Percentiles rank a stretch among this genome's conserved stretches.
phyloP scores from a whole-genome alignment of 371 early-diverging fungal species.

The Enteropsectra breve region DNA sequence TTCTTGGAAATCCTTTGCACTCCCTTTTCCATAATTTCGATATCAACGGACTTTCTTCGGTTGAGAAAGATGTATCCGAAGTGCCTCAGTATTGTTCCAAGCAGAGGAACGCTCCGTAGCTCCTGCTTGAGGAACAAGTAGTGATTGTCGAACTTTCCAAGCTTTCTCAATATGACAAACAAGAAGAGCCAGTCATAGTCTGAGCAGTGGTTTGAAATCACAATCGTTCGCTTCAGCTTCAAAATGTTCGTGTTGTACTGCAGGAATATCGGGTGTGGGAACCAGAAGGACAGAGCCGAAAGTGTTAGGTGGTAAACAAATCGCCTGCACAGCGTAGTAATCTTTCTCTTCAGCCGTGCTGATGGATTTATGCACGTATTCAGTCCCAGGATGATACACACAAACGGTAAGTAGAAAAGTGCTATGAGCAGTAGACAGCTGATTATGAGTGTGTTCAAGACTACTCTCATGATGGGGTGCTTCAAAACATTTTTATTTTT shows the following conservation, averaged over 20 bases:
- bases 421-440: too few relatives aligned
- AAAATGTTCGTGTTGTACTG: constrained; percentile 35
- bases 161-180: constrained; percentile 13
- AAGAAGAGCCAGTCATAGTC: constrained; percentile 57
- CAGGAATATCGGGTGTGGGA: constrained; percentile 40
- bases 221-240: constrained; percentile 28
- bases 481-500: too few relatives aligned
- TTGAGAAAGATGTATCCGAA: constrained; percentile 54
- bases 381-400: not conserved
- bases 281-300: constrained; percentile 25
- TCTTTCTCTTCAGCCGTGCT: not conserved
- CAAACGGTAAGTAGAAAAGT: not conserved
- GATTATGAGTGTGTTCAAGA: too few relatives aligned
- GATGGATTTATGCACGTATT: not conserved
- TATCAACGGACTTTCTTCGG: constrained; percentile 45
- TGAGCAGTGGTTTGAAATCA: constrained; percentile 53
- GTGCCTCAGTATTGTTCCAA: constrained; percentile 52
- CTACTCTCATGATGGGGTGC: too few relatives aligned
- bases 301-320: constrained; percentile 22
- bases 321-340: constrained; percentile 22
- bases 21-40: constrained; percentile 34
- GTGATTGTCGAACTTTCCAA: constrained; percentile 36
- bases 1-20: constrained; percentile 22
- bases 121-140: constrained; percentile 46
- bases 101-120: constrained; percentile 40